Percentiles rank a stretch among this genome's conserved stretches.
These are phyloP conservation scores for Puccinia polysora DNA, from an alignment of 1,284 basidiomycete genomes.

Conservation along the genomic window DNA sequence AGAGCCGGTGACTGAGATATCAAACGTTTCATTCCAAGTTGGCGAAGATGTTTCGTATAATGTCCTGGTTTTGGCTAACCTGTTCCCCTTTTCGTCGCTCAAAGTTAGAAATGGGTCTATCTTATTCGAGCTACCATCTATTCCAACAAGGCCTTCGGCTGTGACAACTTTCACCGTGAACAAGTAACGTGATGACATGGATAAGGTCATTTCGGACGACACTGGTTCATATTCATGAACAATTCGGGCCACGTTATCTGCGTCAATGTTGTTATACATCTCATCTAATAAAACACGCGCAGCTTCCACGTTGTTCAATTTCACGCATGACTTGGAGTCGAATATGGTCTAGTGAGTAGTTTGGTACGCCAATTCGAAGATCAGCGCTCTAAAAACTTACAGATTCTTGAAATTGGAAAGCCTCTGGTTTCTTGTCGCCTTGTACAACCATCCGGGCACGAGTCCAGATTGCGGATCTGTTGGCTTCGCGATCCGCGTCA, in stretches of 20 bases:
- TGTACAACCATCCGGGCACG: slow-evolving; percentile 71
- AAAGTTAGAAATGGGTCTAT: slow-evolving; percentile 90
- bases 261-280: slow-evolving; percentile 86
- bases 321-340: slow-evolving; percentile 74
- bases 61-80: slow-evolving; percentile 89
- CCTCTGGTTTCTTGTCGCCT: slow-evolving; percentile 82
- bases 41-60: slow-evolving; percentile 87
- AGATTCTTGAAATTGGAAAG: slow-evolving; percentile 83
- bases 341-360: neutral
- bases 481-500: slow-evolving; percentile 55
- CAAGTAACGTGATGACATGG: slow-evolving; percentile 62
- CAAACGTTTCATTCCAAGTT: slow-evolving; percentile 96
- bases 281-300: slow-evolving; percentile 84
- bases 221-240: slow-evolving; percentile 57
- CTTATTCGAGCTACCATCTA: slow-evolving; percentile 67
- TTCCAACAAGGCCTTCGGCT: slow-evolving; percentile 72
- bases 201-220: slow-evolving; percentile 48
- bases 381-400: slow-evolving; percentile 52
- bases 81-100: slow-evolving; percentile 82
- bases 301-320: slow-evolving; percentile 94
- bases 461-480: slow-evolving; percentile 80
- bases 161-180: slow-evolving; percentile 91
- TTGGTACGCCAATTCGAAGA: neutral
- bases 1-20: slow-evolving; percentile 72
- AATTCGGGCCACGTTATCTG: slow-evolving; percentile 75